Evolutionary conservation across 192 early-diverging fungal genomes (phyloP).

Genomic region (Gryganskiella cystojenkinii): DNA sequence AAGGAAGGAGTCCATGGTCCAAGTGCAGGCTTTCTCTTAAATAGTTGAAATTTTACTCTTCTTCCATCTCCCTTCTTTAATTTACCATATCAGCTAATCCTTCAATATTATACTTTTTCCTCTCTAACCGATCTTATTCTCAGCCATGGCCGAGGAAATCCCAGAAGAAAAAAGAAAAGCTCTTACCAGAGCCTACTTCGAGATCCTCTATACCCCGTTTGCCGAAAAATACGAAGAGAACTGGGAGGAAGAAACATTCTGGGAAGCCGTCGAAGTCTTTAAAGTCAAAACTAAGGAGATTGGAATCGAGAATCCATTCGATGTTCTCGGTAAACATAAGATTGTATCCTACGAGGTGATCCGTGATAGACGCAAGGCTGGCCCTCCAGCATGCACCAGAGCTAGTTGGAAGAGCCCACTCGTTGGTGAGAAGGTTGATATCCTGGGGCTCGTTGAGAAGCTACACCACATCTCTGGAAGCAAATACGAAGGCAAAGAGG

Average conservation of each 20-base stretch:
- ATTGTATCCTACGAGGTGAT: neutral
- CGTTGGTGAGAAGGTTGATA: conserved; percentile 5
- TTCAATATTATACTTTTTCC: too few species aligned
- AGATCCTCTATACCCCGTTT: neutral
- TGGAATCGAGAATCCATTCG: neutral
- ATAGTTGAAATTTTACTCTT: too few species aligned
- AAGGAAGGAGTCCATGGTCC: too few species aligned
- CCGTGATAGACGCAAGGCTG: neutral
- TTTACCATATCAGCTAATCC: too few species aligned
- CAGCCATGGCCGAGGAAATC: too few species aligned
- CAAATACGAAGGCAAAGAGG: neutral
- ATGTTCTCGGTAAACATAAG: neutral
- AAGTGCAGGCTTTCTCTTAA: too few species aligned
- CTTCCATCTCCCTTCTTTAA: too few species aligned
- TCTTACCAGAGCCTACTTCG: neutral
- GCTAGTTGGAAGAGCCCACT: neutral
- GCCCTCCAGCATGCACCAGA: neutral
- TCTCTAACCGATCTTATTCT: too few species aligned
- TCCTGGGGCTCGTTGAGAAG: neutral
- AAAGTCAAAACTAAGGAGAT: neutral
- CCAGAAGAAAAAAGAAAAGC: too few species aligned
- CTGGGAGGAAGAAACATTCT: conserved; percentile 9
- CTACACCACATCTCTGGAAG: neutral
- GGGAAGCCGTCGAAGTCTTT: neutral
- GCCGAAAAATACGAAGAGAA: neutral